Evolutionary conservation across 2,329 filamentous ascomycete species (phyloP).

Genomic region (Alternaria dauci): DNA sequence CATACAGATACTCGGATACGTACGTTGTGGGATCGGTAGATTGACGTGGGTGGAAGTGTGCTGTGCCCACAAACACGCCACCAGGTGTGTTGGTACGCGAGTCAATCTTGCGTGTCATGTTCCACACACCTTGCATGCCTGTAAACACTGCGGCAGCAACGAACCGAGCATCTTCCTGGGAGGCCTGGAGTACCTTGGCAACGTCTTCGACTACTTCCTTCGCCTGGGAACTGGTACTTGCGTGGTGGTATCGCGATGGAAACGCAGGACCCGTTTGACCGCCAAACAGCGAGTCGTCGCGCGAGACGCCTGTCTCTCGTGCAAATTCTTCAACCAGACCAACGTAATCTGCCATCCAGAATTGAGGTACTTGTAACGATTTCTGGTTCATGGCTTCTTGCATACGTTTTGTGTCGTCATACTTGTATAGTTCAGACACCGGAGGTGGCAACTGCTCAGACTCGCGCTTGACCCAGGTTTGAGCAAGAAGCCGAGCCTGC

Average conservation of each 20-base stretch:
- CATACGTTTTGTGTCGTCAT: conserved; percentile 48
- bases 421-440: conserved; percentile 20
- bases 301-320: conserved; percentile 63
- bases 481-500: conserved; percentile 75
- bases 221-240: conserved; percentile 52
- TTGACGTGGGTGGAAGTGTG: conserved; percentile 69
- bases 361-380: conserved; percentile 66
- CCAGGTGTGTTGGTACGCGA: conserved; percentile 67
- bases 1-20: conserved; percentile 68
- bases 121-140: conserved; percentile 75
- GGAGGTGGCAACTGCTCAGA: conserved; percentile 24
- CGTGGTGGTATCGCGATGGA: conserved; percentile 43
- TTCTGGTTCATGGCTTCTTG: conserved; percentile 52
- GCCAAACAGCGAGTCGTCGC: conserved; percentile 50
- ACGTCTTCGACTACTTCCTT: conserved; percentile 58
- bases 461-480: conserved; percentile 61
- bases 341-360: conserved; percentile 83
- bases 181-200: conserved; percentile 51
- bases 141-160: conserved; percentile 73
- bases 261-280: conserved; percentile 60
- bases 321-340: conserved; percentile 78
- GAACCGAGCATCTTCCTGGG: conserved; percentile 59
- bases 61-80: conserved; percentile 71
- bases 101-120: conserved; percentile 64
- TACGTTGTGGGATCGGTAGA: conserved; percentile 57